Percentiles rank a stretch among this genome's conserved stretches.
Conservation (phyloP, 2,329 filamentous ascomycete species). For the Exophiala sp. region DNA sequence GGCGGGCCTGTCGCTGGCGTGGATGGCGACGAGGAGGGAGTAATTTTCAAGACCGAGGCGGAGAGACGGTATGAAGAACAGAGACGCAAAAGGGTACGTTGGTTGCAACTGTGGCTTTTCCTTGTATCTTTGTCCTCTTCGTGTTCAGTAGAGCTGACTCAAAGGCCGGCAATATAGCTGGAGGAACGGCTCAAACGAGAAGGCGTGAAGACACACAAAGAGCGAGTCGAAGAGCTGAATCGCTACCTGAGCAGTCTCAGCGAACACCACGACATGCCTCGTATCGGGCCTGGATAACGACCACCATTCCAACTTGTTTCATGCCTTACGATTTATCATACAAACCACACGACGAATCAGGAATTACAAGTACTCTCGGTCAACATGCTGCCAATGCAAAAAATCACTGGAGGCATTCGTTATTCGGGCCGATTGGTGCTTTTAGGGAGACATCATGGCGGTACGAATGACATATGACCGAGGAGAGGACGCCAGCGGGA, state of each 20-base stretch:
- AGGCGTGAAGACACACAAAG: conserved; percentile 91
- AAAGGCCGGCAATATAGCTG: conserved; percentile 52
- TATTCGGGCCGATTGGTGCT: too few relatives aligned
- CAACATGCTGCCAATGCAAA: too few relatives aligned
- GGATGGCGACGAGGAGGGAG: conserved; percentile 31
- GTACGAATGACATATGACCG: too few relatives aligned
- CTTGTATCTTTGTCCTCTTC: neutral
- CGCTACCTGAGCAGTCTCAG: conserved; percentile 85
- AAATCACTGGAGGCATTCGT: too few relatives aligned
- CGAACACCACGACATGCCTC: conserved; percentile 91
- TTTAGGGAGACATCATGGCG: too few relatives aligned
- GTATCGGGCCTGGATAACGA: conserved; percentile 29
- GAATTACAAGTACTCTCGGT: too few relatives aligned
- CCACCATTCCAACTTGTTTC: neutral
- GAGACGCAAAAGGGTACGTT: conserved; percentile 68
- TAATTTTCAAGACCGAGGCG: conserved; percentile 69
- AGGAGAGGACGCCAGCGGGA: too few relatives aligned
- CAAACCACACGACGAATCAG: too few relatives aligned
- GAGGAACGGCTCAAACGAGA: conserved; percentile 76
- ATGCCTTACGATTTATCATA: neutral
- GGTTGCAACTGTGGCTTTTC: conserved; percentile 12
- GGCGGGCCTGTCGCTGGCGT: conserved; percentile 27
- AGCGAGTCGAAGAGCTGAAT: conserved; percentile 92
- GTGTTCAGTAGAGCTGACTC: neutral
- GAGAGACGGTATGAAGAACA: conserved; percentile 76